Evolutionary conservation across 164 flowering plant species (phyloP), one percentile per base, ranked within the genome.

Genomic region (Annona cherimola): DNA sequence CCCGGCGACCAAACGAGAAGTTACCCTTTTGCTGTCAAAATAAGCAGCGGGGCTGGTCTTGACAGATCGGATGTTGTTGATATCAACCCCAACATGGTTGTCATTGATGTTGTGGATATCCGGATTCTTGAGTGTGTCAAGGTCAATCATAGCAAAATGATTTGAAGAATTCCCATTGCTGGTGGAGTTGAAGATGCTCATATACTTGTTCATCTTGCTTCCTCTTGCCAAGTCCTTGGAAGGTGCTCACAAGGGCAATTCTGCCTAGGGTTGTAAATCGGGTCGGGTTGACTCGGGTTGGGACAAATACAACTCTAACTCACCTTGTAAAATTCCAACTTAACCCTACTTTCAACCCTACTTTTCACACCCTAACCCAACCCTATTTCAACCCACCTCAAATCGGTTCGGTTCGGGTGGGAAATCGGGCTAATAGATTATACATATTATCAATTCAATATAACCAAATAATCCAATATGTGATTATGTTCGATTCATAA

Each of bases 41-140:
- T 79, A 81, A 19, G 42, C 78, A 1, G 82, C 78, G 7, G 75
- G 45, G 7, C 39, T 3, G 0, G 78, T 63, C 4, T 9, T 8
- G 14, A 4, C 63, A 2, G 84, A 79, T 2, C 7, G 44, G 3
- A 81, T 5, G 42, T 75, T 54, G 40, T 79, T 79, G 35, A 79
- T 45, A 50, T 71, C 72, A 19, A 80, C 64, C 5, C 79, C 82
- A 4, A 76, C 77, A 71, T 79, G 79, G 63, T 79, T 71, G 26
- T 42, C 68, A 54, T 79, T 42, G n/a, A 72, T 77, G 59, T 75
- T 78, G 5, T 4, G 67, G 19, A 66, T 43, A 0, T 75, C 74
- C 0, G 1, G 1, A 69, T 26, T 80, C 2, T 43, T 16, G 18
- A 75, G 11, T 3, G 76, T 71, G 35, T 79, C 82, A 1, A 79